Base-by-base conservation (phyloP, 148 eudicot genomes). In the Limonium bicolor region DNA sequence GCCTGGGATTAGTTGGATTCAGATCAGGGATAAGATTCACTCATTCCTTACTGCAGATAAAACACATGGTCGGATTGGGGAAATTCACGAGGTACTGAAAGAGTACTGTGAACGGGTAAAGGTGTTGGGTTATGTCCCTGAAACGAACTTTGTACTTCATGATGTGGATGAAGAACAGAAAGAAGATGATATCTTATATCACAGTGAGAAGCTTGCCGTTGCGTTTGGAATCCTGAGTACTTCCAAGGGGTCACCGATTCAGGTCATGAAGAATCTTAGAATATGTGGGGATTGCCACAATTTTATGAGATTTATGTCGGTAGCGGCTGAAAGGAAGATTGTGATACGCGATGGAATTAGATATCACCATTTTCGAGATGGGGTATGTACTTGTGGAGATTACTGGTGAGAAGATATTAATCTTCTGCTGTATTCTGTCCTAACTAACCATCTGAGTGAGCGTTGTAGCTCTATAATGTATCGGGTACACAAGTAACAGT, bases 121-220 rank as follows among this genome's bases (percentile, higher is more conserved):
- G 31, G 26, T 65, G 61, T 46, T 57, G 32, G 70, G 61, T 1
- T 65, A 65, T 59, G 48, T 59, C 20, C 61, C 70, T 0, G 60
- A 54, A 27, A 59, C 65, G 19, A 53, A 60, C 25, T 59, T 59
- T 28, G 65, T 50, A 53, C 57, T 49, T 31, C 70, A 65, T 43
- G 70, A 65, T 37, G 64, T 65, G 48, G 70, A 65, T 29, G 70
- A 65, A 31, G 70, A 65, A 46, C 70, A 59, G 38, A 65, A 65
- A 20, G 60, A 60, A 50, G 53, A 65, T 16, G 65, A 54, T 14
- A 60, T 65, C 7, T 53, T 65, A 9, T 32, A 59, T 20, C 70
- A 58, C 44, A 54, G 61, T 22, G 70, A 65, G 61, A 65, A 65
- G 46, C 65, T 65, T 54, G 70, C 65, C n/a, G 26, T 59, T 38